Evolutionary conservation across 2,329 filamentous ascomycete species (phyloP).

Genomic region (Thyridium curvatum): DNA sequence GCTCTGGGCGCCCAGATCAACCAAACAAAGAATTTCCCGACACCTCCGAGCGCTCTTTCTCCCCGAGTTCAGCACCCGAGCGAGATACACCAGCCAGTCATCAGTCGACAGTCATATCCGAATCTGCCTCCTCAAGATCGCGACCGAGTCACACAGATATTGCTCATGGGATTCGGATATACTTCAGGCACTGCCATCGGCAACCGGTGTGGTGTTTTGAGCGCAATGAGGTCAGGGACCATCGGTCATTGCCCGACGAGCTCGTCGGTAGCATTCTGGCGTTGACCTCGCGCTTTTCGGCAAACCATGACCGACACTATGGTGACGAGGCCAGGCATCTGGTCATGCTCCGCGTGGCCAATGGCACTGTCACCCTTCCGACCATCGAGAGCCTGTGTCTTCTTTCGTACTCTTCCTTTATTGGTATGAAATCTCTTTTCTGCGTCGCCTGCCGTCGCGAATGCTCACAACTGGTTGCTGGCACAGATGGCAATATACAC

Average conservation of each 20-base stretch:
- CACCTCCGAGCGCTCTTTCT: slow-evolving; percentile 26
- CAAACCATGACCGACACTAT: slow-evolving; percentile 12
- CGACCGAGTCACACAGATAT: background rate
- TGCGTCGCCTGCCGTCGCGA: background rate
- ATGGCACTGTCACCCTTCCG: slow-evolving; percentile 39
- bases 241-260: slow-evolving; percentile 24
- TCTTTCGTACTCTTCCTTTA: slow-evolving; percentile 41
- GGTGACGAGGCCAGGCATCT: slow-evolving; percentile 31
- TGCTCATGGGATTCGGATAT: slow-evolving; percentile 23
- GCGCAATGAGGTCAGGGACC: slow-evolving; percentile 24
- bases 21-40: slow-evolving; percentile 12
- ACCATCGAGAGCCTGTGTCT: slow-evolving; percentile 46
- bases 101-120: slow-evolving; percentile 17
- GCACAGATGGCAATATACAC: slow-evolving; percentile 37
- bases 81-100: slow-evolving; percentile 13
- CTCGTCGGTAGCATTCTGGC: slow-evolving; percentile 28
- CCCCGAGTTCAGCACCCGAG: slow-evolving; percentile 19
- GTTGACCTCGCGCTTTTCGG: slow-evolving; percentile 25
- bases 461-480: slow-evolving; percentile 4
- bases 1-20: too few relatives aligned
- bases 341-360: slow-evolving; percentile 43
- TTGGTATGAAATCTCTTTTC: slow-evolving; percentile 25
- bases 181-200: slow-evolving; percentile 36
- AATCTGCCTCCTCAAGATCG: slow-evolving; percentile 17
- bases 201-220: slow-evolving; percentile 40